Evolutionary conservation across 2,329 filamentous ascomycete species (phyloP).

Genomic region (Hortaea werneckii): DNA sequence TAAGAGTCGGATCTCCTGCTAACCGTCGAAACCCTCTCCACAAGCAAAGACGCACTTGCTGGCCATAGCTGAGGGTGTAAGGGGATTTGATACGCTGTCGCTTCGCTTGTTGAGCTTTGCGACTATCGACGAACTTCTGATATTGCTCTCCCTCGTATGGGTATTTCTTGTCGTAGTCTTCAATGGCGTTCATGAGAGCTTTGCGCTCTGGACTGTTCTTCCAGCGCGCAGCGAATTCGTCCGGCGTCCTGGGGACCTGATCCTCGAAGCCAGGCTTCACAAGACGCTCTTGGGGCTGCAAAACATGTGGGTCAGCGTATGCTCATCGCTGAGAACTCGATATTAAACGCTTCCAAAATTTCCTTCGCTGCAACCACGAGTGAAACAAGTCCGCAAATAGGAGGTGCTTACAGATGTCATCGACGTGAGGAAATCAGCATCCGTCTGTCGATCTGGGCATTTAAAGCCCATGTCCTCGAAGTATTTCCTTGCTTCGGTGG

Average conservation of each 20-base stretch:
- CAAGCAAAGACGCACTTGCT: conserved; percentile 71
- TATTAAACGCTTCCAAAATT: no score
- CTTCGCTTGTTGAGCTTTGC: conserved; percentile 38
- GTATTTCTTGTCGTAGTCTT: conserved; percentile 36
- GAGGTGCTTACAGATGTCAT: conserved; percentile 42
- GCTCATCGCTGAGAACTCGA: no score
- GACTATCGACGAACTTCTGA: conserved; percentile 37
- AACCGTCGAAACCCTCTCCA: conserved; percentile 72
- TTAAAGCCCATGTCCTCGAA: conserved; percentile 63
- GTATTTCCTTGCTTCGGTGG: conserved; percentile 54
- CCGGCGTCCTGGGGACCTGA: conserved; percentile 38
- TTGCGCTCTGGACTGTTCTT: conserved; percentile 42
- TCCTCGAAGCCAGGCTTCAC: conserved; percentile 35
- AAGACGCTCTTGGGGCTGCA: conserved; percentile 33
- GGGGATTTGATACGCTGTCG: conserved; percentile 57
- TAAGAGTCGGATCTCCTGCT: conserved; percentile 64
- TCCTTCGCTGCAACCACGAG: no score
- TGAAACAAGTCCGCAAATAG: no score
- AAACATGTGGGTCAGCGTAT: not conserved
- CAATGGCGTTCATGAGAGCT: conserved; percentile 34
- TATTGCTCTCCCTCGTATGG: conserved; percentile 36
- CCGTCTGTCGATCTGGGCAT: conserved; percentile 61
- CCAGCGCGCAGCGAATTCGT: conserved; percentile 44
- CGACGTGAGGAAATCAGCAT: conserved; percentile 67
- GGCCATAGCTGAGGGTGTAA: conserved; percentile 66